Evolutionary conservation across 345 rosid genomes (phyloP), one percentile per base, ranked within the genome.

Genomic region (Pugionium dolabratum): DNA sequence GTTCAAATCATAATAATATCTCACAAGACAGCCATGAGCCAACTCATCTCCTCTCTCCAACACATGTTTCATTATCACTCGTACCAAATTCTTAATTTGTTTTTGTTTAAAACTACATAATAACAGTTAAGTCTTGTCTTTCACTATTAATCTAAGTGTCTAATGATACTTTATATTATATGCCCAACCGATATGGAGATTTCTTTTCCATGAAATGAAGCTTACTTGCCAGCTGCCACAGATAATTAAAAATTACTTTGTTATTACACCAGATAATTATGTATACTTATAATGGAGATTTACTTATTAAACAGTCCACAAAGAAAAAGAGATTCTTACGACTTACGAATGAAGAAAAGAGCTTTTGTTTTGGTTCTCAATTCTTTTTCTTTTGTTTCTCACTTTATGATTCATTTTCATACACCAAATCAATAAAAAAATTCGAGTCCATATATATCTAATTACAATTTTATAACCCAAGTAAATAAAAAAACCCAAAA

Each of bases 381-480:
- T 45, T 41, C 60, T 65, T 60, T 66, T 70, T 61, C 66, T 64
- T 64, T 73, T 73, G 58, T 59, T 66, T 40, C 63, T 67, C 77
- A 73, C 72, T 73, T 73, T 59, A 31, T 73, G 45, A 59, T 66
- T 73, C 52, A 10, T 54, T 59, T 45, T 42, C 67, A 66, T 73
- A 66, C 72, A 66, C 58, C 77, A 66, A 66, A 66, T 60, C 44
- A 66, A 73, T 66, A 60, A 11, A 73, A 66, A 56, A 73, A 73
- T 44, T 34, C 53, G 77, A 59, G 62, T 52, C 31, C 44, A 59
- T 53, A 59, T 53, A 66, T 72, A 60, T 37, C 72, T 66, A 73
- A 59, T 73, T 73, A 73, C 77, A 66, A 63, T 66, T 66, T 30
- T 46, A 59, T 73, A 66, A 60, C 72, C 72, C 72, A 37, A 65